phyloP scores from a whole-genome alignment of 805 yeast species.

The Saccharomycopsis olivae region DNA sequence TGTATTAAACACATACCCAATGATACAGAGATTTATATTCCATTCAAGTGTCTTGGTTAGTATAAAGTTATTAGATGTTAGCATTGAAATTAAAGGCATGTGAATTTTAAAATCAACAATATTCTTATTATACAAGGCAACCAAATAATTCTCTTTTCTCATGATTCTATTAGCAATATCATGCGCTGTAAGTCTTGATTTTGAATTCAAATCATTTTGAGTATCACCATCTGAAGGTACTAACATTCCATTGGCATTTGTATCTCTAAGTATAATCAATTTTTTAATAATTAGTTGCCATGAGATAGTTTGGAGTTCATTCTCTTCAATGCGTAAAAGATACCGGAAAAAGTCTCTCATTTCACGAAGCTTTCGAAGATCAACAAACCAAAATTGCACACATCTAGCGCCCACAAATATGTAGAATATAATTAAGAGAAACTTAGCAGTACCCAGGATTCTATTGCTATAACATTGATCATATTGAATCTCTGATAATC shows the following conservation, averaged over 20 bases:
- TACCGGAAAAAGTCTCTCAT: constrained; percentile 67
- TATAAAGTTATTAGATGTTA: constrained; percentile 27
- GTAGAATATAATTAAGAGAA: constrained; percentile 26
- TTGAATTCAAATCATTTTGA: constrained; percentile 48
- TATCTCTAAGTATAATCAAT: constrained; percentile 64
- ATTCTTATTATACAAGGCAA: constrained; percentile 76
- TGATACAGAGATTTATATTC: constrained; percentile 82
- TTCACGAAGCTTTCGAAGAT: constrained; percentile 58
- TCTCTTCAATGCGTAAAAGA: constrained; percentile 60
- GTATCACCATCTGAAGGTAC: constrained; percentile 30
- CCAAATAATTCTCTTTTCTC: constrained; percentile 90
- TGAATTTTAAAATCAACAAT: constrained; percentile 58
- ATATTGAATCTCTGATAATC: constrained; percentile 27
- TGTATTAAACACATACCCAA: constrained; percentile 75
- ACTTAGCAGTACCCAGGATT: constrained; percentile 20
- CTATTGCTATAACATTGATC: constrained; percentile 28
- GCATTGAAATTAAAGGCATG: constrained; percentile 25
- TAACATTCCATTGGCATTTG: constrained; percentile 42
- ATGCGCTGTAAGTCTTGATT: constrained; percentile 77
- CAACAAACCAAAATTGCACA: constrained; percentile 46
- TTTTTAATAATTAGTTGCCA: constrained; percentile 83
- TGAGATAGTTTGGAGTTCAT: constrained; percentile 83
- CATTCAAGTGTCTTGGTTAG: constrained; percentile 88
- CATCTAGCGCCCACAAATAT: constrained; percentile 44
- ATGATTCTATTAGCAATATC: constrained; percentile 91